Base-by-base conservation (phyloP, 2,329 filamentous ascomycete species). In the Botrytis aclada region DNA sequence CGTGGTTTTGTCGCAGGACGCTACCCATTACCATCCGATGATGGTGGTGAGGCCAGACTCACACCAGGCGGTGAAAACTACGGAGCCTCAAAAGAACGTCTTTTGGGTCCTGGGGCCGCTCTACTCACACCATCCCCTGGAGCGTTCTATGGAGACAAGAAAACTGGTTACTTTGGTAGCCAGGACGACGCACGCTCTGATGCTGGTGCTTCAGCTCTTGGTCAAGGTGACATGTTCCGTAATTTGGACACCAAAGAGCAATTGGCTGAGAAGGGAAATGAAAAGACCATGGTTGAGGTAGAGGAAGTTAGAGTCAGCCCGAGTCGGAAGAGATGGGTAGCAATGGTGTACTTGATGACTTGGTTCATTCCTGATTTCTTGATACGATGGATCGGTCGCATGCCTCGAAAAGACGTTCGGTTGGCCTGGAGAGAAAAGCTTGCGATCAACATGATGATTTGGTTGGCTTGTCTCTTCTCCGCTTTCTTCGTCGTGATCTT, bases 361-460 rank as follows among this genome's bases (percentile, higher is more conserved):
- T 99, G 90, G 86, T 94, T 90, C 77, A 85, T 97, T 63, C 96
- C 96, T 8, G 95, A 98, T 80, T 92, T 97, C 78, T 79, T 91
- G 61, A 92, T 98, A 80, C 88, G 89, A 71, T 86, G 86, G 78
- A 74, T 97, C 58, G 95, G 95, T 34, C 88, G 92, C 69, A 98
- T 98, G 92, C 88, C 92, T 74, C 93, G 96, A 74, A 97, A 97
- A 81, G 96, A 99, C 81, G 90, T 99, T 14, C 92, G 95, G 37
- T 87, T 92, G 81, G 96, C 96, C 0, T 99, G 96, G 96, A 88
- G 96, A 80, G 96, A 99, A 82, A 99, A 99, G 86, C 82, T 99
- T 74, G 95, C 96, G 71, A 99, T 99, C 87, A 99, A 99, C 85
- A 86, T 99, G 82, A 88, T 98, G 80, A 99, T 99, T 81, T 99